Percentiles rank a stretch among this genome's conserved stretches.
Conservation (phyloP, 352 stramenopile genomes). For the Globisporangium nodosum region DNA sequence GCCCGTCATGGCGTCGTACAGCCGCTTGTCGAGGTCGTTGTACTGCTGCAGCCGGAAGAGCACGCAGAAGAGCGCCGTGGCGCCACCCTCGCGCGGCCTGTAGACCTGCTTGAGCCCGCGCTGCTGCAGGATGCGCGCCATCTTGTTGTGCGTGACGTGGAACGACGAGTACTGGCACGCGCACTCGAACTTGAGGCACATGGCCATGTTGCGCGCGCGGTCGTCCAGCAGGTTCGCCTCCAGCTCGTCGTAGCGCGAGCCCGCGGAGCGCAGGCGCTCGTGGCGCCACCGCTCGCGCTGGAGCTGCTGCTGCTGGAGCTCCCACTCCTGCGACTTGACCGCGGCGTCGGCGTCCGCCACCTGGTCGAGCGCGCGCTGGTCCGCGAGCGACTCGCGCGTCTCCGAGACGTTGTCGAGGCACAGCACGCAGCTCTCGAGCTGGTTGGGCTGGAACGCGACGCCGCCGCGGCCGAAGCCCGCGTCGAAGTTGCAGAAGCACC, state of each 20-base stretch:
- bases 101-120: conserved; percentile 43
- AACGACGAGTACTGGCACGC: conserved; percentile 69
- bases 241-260: conserved; percentile 41
- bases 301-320: conserved; percentile 23
- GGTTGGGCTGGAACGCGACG: conserved; percentile 28
- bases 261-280: conserved; percentile 2
- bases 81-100: conserved; percentile 24
- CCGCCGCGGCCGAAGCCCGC: conserved; percentile 39
- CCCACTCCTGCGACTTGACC: conserved; percentile 13
- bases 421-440: conserved; percentile 45
- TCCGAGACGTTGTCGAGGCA: conserved; percentile 37
- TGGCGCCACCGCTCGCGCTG: conserved; percentile 11
- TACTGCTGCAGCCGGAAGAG: conserved; percentile 58
- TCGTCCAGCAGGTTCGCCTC: conserved; percentile 72
- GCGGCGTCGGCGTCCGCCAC: conserved; percentile 11
- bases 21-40: conserved; percentile 66
- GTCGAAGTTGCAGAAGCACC: conserved; percentile 84
- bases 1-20: conserved; percentile 51
- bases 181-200: conserved; percentile 67
- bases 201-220: conserved; percentile 49
- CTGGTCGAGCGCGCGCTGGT: conserved; percentile 9
- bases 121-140: conserved; percentile 55
- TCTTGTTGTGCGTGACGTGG: conserved; percentile 42
- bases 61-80: conserved; percentile 61
- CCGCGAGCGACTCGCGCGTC: conserved; percentile 6